A percentile compares a stretch with the other conserved stretches of the same genome.
Evolutionary conservation across 345 rosid genomes (phyloP).

Genomic region (Bruguiera gymnorhiza): DNA sequence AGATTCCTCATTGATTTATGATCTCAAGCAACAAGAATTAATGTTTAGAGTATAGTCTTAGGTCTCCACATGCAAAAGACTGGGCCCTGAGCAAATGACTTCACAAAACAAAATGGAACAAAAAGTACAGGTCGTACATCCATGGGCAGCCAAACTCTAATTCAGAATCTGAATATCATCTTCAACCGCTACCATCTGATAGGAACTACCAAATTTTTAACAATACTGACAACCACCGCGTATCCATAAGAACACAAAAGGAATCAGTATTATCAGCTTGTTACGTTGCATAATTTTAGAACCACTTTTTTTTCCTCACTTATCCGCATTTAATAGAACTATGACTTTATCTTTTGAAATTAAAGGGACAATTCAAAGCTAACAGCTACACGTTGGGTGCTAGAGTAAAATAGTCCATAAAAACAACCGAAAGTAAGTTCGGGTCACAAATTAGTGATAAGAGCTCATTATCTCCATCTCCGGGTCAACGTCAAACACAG

Average conservation of each 20-base stretch:
- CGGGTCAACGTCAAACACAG: constrained; percentile 22
- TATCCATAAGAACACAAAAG: neutral
- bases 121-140: too few relatives aligned
- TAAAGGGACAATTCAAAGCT: neutral
- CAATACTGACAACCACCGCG: neutral
- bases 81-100: too few relatives aligned
- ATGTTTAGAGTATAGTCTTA: neutral
- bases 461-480: constrained; percentile 3
- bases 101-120: too few relatives aligned
- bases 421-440: constrained; percentile 7
- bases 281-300: neutral
- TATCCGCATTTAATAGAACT: neutral
- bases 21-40: neutral
- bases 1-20: neutral
- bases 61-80: too few relatives aligned
- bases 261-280: neutral
- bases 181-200: neutral
- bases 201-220: neutral
- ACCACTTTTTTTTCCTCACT: neutral
- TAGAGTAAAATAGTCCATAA: neutral
- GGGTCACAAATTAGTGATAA: constrained; percentile 11
- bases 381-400: neutral
- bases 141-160: too few relatives aligned
- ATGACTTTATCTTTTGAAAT: neutral
- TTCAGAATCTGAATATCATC: too few relatives aligned